Conservation (phyloP, 2,329 filamentous ascomycete genomes). For the Alternaria brassicae region DNA sequence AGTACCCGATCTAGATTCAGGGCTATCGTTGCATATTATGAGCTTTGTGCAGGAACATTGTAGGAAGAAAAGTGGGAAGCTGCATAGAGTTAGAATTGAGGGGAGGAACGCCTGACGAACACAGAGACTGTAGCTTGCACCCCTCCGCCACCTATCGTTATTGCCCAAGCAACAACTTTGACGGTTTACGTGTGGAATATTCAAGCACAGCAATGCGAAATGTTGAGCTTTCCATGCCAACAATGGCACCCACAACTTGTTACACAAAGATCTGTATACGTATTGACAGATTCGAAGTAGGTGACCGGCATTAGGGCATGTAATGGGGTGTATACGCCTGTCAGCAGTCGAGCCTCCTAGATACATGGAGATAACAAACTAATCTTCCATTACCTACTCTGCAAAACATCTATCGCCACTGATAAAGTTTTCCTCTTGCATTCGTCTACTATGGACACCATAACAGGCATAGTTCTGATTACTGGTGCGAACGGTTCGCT, state of each 20-base stretch:
- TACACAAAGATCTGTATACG: not conserved
- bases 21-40: not conserved
- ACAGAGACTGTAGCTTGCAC: not conserved
- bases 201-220: not conserved
- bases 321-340: not conserved
- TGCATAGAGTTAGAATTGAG: not conserved
- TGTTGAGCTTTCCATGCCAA: not conserved
- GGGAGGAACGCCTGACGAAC: not conserved
- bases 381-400: not conserved
- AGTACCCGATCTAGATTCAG: not conserved
- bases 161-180: not conserved
- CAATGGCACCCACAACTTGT: not conserved
- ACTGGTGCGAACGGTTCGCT: slow-evolving; percentile 39
- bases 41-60: not conserved
- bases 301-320: not conserved
- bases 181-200: not conserved
- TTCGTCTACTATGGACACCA: not conserved
- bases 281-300: not conserved
- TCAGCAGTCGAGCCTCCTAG: not conserved
- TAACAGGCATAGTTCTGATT: slow-evolving; percentile 2
- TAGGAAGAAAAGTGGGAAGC: not conserved
- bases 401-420: not conserved
- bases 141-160: not conserved
- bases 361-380: not conserved
- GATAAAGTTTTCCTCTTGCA: not conserved